These are phyloP conservation scores for Triangularia verruculosa DNA, from an alignment of 2,329 filamentous ascomycete species.

Conservation along the genomic window DNA sequence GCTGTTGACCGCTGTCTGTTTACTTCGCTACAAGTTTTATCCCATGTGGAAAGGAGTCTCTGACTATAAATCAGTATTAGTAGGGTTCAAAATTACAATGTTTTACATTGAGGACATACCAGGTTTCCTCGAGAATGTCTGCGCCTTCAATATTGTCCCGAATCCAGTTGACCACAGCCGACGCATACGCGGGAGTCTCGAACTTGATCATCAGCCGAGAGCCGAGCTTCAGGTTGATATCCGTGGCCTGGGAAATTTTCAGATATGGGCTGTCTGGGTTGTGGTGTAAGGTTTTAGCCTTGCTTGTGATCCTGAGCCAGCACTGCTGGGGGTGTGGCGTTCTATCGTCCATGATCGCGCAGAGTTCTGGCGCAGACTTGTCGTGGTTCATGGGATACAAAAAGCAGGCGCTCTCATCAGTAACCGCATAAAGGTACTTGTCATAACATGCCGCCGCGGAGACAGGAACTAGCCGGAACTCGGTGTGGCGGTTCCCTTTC, in stretches of 20 bases:
- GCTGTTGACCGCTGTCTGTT: background rate
- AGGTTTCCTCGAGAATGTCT: background rate
- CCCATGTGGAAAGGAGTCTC: background rate
- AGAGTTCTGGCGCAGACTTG: slow-evolving; percentile 7
- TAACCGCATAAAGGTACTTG: background rate
- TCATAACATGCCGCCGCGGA: background rate
- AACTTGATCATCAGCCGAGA: slow-evolving; percentile 16
- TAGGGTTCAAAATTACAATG: no score
- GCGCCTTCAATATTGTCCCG: background rate
- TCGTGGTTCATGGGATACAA: background rate
- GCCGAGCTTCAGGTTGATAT: slow-evolving; percentile 12
- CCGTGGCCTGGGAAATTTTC: slow-evolving; percentile 18
- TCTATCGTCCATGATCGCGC: slow-evolving; percentile 16
- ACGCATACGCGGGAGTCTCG: slow-evolving; percentile 9
- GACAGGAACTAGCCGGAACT: background rate
- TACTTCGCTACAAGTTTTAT: background rate
- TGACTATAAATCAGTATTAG: background rate
- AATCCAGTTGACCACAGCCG: slow-evolving; percentile 15
- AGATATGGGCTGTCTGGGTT: slow-evolving; percentile 15
- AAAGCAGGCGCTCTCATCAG: slow-evolving; percentile 1
- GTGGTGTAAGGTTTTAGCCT: slow-evolving; percentile 7
- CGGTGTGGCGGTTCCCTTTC: background rate
- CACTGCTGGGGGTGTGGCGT: background rate
- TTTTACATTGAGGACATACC: background rate
- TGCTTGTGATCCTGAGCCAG: slow-evolving; percentile 24